Conservation (phyloP, 1,284 basidiomycete species). For the Moesziomyces globuligerus region DNA sequence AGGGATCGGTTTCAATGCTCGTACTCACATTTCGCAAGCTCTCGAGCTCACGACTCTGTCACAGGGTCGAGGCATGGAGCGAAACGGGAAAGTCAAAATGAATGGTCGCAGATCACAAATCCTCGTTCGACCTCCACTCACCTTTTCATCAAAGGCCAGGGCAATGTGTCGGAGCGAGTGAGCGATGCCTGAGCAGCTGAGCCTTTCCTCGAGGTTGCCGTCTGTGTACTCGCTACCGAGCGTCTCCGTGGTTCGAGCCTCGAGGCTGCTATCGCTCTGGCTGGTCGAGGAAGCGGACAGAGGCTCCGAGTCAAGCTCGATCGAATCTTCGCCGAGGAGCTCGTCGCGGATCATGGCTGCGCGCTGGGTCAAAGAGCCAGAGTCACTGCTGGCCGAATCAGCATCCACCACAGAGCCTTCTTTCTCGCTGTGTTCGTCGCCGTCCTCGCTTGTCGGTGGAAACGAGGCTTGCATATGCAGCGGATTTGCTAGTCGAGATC, state of each 20-base stretch:
- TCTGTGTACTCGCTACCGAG: neutral
- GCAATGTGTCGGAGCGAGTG: slow-evolving; percentile 39
- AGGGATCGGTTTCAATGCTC: too few relatives aligned
- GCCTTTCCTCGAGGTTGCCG: slow-evolving; percentile 12
- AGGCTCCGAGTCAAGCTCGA: slow-evolving; percentile 8
- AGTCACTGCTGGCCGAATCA: slow-evolving; percentile 7
- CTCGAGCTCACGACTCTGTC: slow-evolving; percentile 36
- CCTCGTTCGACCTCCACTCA: slow-evolving; percentile 1
- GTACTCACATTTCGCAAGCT: slow-evolving; percentile 23
- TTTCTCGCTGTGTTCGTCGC: too few relatives aligned
- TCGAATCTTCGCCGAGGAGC: slow-evolving; percentile 19
- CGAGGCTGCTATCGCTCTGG: neutral
- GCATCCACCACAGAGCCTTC: neutral
- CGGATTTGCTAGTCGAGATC: neutral
- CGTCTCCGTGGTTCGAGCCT: neutral
- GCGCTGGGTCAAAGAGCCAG: slow-evolving; percentile 22
- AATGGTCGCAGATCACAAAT: neutral
- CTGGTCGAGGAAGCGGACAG: slow-evolving; percentile 8
- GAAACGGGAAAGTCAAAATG: neutral
- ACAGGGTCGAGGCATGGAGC: too few relatives aligned
- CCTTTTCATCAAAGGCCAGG: slow-evolving; percentile 39
- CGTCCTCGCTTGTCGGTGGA: neutral
- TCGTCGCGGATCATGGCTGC: slow-evolving; percentile 34
- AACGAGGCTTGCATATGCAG: neutral
- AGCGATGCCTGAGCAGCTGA: slow-evolving; percentile 16